These are phyloP conservation scores for Dioscorea alata DNA, from an alignment of 106 monocot species.

Conservation along the genomic window DNA sequence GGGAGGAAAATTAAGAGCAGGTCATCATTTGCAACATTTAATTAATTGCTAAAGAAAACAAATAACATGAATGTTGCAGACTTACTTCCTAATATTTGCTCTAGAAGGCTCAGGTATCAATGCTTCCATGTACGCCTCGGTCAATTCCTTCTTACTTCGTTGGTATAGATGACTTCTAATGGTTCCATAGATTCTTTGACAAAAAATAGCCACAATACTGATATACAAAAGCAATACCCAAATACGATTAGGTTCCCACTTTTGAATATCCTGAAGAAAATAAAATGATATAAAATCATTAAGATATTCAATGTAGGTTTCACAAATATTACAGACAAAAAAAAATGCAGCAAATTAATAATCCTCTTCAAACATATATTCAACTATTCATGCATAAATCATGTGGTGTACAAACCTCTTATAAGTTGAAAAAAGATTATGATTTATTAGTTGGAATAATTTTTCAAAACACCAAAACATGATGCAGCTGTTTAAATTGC, in stretches of 20 bases:
- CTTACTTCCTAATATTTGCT: slow-evolving; percentile 69
- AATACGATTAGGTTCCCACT: slow-evolving; percentile 65
- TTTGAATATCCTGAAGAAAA: slow-evolving; percentile 42
- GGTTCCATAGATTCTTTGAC: slow-evolving; percentile 30
- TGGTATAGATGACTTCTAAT: slow-evolving; percentile 23
- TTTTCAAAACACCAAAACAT: too few relatives aligned
- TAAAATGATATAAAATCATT: not conserved
- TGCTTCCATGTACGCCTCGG: slow-evolving; percentile 85
- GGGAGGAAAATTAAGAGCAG: too few relatives aligned
- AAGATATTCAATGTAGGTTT: too few relatives aligned
- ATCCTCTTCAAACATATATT: not conserved
- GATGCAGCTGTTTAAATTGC: too few relatives aligned
- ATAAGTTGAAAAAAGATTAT: not conserved
- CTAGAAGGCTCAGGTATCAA: slow-evolving; percentile 81
- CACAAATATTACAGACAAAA: not conserved
- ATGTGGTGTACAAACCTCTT: not conserved
- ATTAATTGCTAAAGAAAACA: not conserved
- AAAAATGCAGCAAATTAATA: not conserved
- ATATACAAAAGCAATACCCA: slow-evolving; percentile 57
- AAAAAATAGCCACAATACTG: slow-evolving; percentile 32
- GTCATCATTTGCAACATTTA: too few relatives aligned
- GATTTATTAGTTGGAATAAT: not conserved
- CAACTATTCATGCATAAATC: not conserved
- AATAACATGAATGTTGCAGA: not conserved
- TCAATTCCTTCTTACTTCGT: slow-evolving; percentile 45